A percentile compares a stretch with the other conserved stretches of the same genome.
Conservation (phyloP, 2,329 filamentous ascomycete genomes). For the Aspergillus vadensis region DNA sequence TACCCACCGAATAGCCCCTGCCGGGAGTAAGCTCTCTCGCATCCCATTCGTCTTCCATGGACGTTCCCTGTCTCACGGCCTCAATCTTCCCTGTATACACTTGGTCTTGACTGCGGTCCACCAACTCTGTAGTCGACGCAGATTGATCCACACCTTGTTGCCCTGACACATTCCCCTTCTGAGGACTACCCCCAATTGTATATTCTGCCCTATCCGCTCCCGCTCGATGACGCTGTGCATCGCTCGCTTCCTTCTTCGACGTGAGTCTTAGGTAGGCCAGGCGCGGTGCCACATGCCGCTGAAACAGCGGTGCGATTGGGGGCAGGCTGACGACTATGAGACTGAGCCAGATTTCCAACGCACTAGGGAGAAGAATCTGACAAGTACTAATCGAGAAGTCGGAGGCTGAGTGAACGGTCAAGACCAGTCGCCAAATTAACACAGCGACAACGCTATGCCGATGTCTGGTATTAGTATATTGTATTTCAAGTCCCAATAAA, state of each 20-base stretch:
- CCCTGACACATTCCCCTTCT: neutral
- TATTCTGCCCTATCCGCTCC: neutral
- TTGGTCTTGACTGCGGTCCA: neutral
- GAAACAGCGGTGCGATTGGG: neutral
- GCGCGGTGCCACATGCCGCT: neutral
- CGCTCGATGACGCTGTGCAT: neutral
- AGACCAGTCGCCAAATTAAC: neutral
- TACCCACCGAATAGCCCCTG: neutral
- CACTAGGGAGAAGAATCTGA: neutral
- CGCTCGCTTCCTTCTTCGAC: neutral
- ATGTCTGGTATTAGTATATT: neutral
- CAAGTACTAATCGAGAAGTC: neutral
- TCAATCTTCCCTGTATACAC: neutral
- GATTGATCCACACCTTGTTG: neutral
- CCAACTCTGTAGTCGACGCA: neutral
- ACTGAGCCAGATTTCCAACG: neutral
- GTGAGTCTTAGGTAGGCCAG: neutral
- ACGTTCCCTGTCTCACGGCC: neutral
- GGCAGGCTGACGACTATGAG: neutral
- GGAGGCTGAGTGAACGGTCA: neutral
- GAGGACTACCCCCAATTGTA: neutral
- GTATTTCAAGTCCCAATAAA: neutral
- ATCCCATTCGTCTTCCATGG: neutral
- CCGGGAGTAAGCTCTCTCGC: neutral
- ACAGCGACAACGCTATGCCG: neutral